Percentiles rank a stretch among this genome's conserved stretches.
Evolutionary conservation across 441 rosid species (phyloP).

Genomic region (Pelargonium citronellum): DNA sequence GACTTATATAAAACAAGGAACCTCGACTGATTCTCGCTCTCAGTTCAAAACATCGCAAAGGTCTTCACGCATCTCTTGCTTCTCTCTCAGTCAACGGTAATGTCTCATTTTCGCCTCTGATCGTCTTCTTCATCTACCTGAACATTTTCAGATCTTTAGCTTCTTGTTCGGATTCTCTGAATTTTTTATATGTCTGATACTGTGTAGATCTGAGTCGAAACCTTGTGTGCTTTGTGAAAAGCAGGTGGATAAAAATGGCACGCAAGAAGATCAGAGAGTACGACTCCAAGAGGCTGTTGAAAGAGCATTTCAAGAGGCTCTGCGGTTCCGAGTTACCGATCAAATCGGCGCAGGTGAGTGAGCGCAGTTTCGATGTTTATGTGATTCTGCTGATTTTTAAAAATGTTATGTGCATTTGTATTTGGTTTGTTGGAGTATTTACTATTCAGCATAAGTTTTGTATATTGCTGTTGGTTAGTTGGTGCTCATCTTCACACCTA

Average conservation of each 20-base stretch:
- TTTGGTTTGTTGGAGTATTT: background rate
- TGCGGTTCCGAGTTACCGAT: slow-evolving; percentile 49
- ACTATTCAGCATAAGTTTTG: background rate
- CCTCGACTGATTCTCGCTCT: too few species aligned
- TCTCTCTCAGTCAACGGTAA: too few species aligned
- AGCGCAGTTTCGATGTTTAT: background rate
- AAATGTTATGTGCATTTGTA: background rate
- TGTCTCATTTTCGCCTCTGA: too few species aligned
- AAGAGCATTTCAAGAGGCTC: slow-evolving; percentile 59
- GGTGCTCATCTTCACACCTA: background rate
- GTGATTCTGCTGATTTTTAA: background rate
- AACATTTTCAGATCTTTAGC: background rate
- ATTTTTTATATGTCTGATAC: background rate
- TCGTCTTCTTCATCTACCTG: background rate
- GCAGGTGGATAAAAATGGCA: slow-evolving; percentile 33
- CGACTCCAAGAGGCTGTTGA: slow-evolving; percentile 61
- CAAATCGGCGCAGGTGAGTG: slow-evolving; percentile 50
- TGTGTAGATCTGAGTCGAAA: background rate
- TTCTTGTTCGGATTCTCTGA: background rate
- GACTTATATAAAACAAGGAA: too few species aligned
- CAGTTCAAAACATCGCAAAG: background rate
- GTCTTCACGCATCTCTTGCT: background rate
- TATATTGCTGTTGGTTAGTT: background rate
- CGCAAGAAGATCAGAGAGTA: slow-evolving; percentile 77
- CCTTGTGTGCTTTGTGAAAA: background rate